Percentiles rank a stretch among this genome's conserved stretches.
Conservation (phyloP, 768 basidiomycete genomes). For the Serpula lacrymans region DNA sequence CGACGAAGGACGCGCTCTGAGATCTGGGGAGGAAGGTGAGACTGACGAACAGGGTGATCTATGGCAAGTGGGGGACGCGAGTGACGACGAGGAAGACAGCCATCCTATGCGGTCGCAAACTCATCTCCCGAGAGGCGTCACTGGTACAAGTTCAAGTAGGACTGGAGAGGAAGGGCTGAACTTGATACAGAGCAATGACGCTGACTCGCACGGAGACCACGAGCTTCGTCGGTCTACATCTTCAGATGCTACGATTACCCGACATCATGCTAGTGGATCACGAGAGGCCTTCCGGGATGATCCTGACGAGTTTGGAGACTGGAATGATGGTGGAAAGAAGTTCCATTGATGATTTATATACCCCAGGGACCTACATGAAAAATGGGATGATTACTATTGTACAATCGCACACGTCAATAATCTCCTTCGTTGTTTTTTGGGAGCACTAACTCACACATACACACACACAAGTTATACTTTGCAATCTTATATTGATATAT, state of each 20-base stretch:
- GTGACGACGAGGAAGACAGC: constrained; percentile 61
- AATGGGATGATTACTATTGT: too few species aligned
- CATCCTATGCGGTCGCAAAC: constrained; percentile 37
- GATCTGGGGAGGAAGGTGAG: constrained; percentile 35
- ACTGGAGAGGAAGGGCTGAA: constrained; percentile 41
- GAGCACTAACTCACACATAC: too few species aligned
- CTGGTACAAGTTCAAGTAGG: constrained; percentile 7
- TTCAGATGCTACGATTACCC: constrained; percentile 33
- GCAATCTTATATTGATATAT: too few species aligned
- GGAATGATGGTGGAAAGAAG: constrained; percentile 17
- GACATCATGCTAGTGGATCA: constrained; percentile 9
- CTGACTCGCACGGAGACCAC: constrained; percentile 30
- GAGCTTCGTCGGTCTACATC: constrained; percentile 31
- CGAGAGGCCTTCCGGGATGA: constrained; percentile 11
- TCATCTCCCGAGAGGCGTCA: constrained; percentile 15
- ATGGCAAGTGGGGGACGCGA: constrained; percentile 74
- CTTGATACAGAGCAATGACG: constrained; percentile 36
- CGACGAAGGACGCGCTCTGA: constrained; percentile 38
- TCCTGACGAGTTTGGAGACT: constrained; percentile 31
- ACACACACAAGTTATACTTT: too few species aligned
- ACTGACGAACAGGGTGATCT: constrained; percentile 31
- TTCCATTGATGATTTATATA: constrained; percentile 5
- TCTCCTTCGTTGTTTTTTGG: too few species aligned
- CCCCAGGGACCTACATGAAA: too few species aligned
- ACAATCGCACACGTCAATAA: too few species aligned